These are phyloP conservation scores for Silene coronaria DNA, from an alignment of 179 eudicot genomes.

Conservation along the genomic window DNA sequence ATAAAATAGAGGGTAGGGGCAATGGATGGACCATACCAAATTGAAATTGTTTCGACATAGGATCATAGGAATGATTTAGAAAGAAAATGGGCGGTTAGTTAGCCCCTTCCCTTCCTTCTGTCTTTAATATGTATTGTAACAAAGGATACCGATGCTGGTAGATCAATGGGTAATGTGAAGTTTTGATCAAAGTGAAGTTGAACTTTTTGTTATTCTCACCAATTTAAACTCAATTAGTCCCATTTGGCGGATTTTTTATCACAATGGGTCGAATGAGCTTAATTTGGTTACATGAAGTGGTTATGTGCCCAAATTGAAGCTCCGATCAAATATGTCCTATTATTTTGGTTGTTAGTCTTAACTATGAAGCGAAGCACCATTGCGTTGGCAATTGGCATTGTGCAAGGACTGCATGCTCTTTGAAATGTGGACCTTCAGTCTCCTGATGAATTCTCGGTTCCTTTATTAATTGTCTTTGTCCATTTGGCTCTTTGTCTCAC, in stretches of 20 bases:
- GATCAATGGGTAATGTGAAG: not conserved
- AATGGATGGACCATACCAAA: not conserved
- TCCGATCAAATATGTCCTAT: not conserved
- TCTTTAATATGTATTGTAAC: not conserved
- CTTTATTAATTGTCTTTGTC: not conserved
- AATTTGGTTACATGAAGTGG: not conserved
- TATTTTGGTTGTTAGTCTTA: not conserved
- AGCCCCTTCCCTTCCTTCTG: no score
- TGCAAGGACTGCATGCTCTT: not conserved
- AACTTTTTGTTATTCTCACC: no score
- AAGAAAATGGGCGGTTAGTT: not conserved
- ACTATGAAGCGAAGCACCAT: not conserved
- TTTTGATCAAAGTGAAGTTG: not conserved
- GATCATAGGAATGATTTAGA: not conserved
- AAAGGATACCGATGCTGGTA: not conserved
- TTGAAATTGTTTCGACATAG: not conserved
- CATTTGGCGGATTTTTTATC: not conserved
- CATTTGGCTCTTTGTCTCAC: not conserved
- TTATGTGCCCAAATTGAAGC: not conserved
- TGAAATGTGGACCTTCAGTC: not conserved
- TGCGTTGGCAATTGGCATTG: not conserved
- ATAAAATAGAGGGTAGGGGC: not conserved
- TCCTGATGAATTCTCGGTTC: not conserved
- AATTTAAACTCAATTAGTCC: no score
- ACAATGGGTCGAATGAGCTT: not conserved